A percentile compares a stretch with the other conserved stretches of the same genome.
phyloP scores from a whole-genome alignment of 2,329 filamentous ascomycete genomes.

The Arthrobotrys sinensis region DNA sequence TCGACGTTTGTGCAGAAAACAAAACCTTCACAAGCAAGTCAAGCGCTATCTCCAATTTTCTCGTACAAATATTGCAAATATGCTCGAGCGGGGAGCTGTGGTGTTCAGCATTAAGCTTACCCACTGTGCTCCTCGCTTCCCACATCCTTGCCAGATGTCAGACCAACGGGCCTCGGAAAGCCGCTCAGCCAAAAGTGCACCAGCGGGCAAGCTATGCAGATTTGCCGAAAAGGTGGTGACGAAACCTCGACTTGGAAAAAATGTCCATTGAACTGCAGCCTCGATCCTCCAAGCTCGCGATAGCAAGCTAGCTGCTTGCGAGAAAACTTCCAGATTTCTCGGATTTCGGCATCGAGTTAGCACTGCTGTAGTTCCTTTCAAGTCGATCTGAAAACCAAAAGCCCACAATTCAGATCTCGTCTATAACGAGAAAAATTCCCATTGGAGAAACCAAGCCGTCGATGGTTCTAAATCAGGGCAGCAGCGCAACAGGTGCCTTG shows the following conservation, averaged over 20 bases:
- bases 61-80: background rate
- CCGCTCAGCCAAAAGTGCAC: constrained; percentile 49
- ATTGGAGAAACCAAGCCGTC: background rate
- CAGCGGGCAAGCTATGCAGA: background rate
- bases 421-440: background rate
- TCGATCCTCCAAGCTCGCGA: background rate
- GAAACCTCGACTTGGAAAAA: background rate
- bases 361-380: no score
- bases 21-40: no score
- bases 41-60: background rate
- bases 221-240: constrained; percentile 23
- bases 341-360: constrained; percentile 8
- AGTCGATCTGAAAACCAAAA: no score
- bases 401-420: no score
- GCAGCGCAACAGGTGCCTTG: background rate
- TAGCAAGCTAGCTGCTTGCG: no score
- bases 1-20: no score
- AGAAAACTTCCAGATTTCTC: background rate
- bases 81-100: background rate
- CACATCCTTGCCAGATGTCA: constrained; percentile 43
- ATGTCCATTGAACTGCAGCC: constrained; percentile 1
- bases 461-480: background rate
- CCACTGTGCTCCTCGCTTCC: constrained; percentile 14
- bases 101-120: constrained; percentile 23
- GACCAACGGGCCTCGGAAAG: constrained; percentile 27